Conservation (phyloP, 1,139 yeast genomes). For the Pneumocystis wakefieldiae region DNA sequence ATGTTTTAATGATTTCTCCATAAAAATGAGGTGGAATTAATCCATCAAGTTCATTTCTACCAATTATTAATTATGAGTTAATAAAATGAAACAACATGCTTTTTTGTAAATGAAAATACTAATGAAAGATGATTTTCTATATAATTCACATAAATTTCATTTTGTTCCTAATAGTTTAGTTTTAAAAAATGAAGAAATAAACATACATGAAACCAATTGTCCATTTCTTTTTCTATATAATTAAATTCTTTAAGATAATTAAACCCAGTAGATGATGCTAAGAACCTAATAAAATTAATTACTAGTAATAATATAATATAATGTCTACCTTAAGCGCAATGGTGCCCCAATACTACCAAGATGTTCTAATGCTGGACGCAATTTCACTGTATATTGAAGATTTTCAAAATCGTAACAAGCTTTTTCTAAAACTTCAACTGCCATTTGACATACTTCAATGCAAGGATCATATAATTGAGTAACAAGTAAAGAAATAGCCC, state of each 20-base stretch:
- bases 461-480: conserved; percentile 58
- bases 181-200: not conserved
- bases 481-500: conserved; percentile 40
- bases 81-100: not conserved
- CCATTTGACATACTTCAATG: conserved; percentile 41
- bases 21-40: conserved; percentile 53
- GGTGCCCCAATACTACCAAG: conserved; percentile 34
- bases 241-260: conserved; percentile 36
- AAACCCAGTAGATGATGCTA: conserved; percentile 45
- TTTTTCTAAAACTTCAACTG: conserved; percentile 38
- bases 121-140: conserved; percentile 33
- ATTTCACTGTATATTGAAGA: conserved; percentile 31
- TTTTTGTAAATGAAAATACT: not conserved
- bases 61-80: not conserved
- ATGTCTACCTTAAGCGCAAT: conserved; percentile 17
- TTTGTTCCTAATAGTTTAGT: conserved; percentile 24
- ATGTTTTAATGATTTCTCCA: conserved; percentile 64
- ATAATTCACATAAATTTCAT: conserved; percentile 37
- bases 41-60: not conserved
- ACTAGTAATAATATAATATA: not conserved
- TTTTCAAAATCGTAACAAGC: conserved; percentile 30
- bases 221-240: conserved; percentile 43
- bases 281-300: conserved; percentile 30
- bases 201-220: conserved; percentile 37
- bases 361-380: conserved; percentile 34